Evolutionary conservation across 2,329 filamentous ascomycete species (phyloP).

Genomic region (Alternaria dauci): DNA sequence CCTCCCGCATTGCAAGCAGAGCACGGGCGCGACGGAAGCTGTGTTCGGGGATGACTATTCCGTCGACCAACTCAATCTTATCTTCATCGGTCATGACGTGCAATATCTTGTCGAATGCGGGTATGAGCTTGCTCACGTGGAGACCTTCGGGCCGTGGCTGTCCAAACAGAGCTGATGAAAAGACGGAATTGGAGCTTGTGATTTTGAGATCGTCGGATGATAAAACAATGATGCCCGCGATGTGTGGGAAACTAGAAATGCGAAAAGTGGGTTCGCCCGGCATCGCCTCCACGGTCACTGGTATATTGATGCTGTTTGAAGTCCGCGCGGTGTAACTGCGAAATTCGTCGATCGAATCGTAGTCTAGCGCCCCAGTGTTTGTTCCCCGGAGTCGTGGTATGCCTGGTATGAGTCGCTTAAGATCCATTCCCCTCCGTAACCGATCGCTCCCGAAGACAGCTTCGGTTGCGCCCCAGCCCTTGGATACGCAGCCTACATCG

Average conservation of each 20-base stretch:
- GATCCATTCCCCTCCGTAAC: conserved; percentile 72
- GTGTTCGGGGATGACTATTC: conserved; percentile 96
- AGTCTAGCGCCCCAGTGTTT: conserved; percentile 77
- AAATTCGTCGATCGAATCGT: conserved; percentile 74
- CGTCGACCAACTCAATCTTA: conserved; percentile 81
- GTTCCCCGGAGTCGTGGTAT: conserved; percentile 80
- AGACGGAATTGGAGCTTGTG: conserved; percentile 93
- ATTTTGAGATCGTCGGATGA: conserved; percentile 80
- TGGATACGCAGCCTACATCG: conserved; percentile 76
- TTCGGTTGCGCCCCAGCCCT: conserved; percentile 76
- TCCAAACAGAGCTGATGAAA: conserved; percentile 91
- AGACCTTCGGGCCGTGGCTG: conserved; percentile 84
- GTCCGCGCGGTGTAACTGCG: conserved; percentile 88
- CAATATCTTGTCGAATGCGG: conserved; percentile 85
- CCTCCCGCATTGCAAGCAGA: conserved; percentile 82
- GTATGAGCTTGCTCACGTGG: conserved; percentile 80
- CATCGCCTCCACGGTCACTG: conserved; percentile 79
- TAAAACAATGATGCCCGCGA: conserved; percentile 94
- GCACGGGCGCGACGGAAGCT: conserved; percentile 91
- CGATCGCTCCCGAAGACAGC: conserved; percentile 84
- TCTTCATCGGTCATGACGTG: conserved; percentile 86
- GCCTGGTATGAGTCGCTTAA: conserved; percentile 80
- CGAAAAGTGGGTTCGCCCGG: conserved; percentile 75
- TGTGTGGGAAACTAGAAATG: conserved; percentile 94
- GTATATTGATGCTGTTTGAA: conserved; percentile 79